Base-by-base conservation (phyloP, 306 rosid species). In the Quercus glauca region DNA sequence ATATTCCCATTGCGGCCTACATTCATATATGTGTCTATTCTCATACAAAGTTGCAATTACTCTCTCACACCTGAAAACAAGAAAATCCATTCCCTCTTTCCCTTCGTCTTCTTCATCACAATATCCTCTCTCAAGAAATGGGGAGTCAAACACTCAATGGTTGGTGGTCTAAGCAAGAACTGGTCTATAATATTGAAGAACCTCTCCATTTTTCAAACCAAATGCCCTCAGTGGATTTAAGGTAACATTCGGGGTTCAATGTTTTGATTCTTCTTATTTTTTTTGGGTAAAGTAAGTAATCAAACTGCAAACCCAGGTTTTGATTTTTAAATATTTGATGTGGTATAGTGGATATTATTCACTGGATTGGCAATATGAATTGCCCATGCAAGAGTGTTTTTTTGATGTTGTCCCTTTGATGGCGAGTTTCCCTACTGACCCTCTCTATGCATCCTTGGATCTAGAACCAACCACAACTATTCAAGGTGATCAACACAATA, bases 331-430 rank as follows among this genome's bases (percentile, higher is more conserved):
- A 45, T 73, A 58, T 12, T 72, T 15, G 21, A 33, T 25, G 74
- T 73, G 63, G 64, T 70, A 41, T 41, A 60, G 55, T 35, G 86
- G 35, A 52, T 76, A 26, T 65, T 28, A 52, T 9, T 31, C 83
- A 13, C 25, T 76, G 73, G 88, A 88, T 65, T 89, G 87, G 83
- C 55, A 81, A 10, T 60, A 56, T 6, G 85, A 82, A 26, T 69
- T 80, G 73, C 64, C 84, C 2, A 25, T 78, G 12, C 84, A 72
- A 71, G 88, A 89, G 0, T 18, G 19, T 68, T 13, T 55, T 35
- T 33, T 49, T 29, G 91, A 84, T 9, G 63, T 37, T 51, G 2
- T 79, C 19, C 91, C 94, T 31, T 43, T 79, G 29, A 41, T 67
- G 73, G 87, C 61, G n/a, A 63, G 33, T 28, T 80, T 65, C 74